phyloP scores from a whole-genome alignment of 306 rosid genomes.

The Begonia loranthoides region DNA sequence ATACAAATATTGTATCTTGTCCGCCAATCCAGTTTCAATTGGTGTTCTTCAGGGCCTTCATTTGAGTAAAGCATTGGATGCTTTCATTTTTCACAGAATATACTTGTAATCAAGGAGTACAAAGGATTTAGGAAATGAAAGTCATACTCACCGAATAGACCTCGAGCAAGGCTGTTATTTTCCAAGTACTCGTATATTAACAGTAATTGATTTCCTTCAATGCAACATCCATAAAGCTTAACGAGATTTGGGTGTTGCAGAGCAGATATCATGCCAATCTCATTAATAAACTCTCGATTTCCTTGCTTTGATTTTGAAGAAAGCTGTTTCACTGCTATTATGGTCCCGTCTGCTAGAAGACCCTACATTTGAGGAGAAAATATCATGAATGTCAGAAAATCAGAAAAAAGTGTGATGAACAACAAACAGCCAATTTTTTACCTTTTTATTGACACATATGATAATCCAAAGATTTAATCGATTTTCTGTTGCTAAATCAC shows the following conservation, averaged over 20 bases:
- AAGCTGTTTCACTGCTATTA: constrained; percentile 32
- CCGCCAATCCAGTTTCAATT: constrained; percentile 35
- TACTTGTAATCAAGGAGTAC: no score
- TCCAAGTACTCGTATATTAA: constrained; percentile 45
- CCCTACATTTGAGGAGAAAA: constrained; percentile 26
- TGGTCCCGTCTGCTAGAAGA: constrained; percentile 19
- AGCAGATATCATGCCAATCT: constrained; percentile 43
- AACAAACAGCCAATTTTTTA: not conserved
- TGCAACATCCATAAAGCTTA: constrained; percentile 37
- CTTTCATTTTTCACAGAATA: not conserved
- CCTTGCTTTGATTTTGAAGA: constrained; percentile 40
- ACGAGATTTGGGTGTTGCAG: constrained; percentile 44
- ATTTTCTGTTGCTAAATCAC: no score
- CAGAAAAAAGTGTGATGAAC: not conserved
- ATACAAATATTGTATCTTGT: constrained; percentile 52
- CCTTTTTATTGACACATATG: no score
- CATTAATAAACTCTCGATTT: constrained; percentile 38
- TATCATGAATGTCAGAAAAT: not conserved
- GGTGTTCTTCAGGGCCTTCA: constrained; percentile 6
- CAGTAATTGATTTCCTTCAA: constrained; percentile 32
- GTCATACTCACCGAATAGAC: constrained; percentile 26
- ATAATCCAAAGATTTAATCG: no score
- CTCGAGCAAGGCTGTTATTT: constrained; percentile 43
- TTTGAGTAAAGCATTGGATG: not conserved
- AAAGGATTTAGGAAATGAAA: not conserved